Base-by-base conservation (phyloP, 2,329 filamentous ascomycete species). In the Aotearoamyces nothofagi region DNA sequence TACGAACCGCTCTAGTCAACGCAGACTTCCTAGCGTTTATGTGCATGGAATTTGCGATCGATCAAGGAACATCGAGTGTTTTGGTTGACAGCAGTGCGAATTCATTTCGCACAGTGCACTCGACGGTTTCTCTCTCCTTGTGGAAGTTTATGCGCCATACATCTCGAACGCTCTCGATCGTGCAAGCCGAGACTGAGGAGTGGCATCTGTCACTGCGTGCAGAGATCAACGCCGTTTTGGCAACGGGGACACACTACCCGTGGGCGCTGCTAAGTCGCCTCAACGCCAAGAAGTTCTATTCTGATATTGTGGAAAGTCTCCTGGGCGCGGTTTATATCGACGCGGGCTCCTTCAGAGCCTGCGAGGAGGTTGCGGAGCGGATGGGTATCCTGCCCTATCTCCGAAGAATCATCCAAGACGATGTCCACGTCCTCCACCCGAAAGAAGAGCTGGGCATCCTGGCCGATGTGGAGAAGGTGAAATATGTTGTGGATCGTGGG, bases 251-350 rank as follows among this genome's bases (percentile, higher is more conserved):
- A 0, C 50, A 56, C 10, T 92, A 86, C 44, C 90, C 87, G 0
- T 96, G 87, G 87, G 59, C 67, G 2, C 51, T 71, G 0, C 66
- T 96, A 1, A 60, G 71, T 0, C 60, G 66, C 0, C 57, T 92
- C 1, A 60, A 64, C 9, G 63, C 74, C 0, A 69, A 69, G 10
- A 94, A 94, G 46, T 79, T 81, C 50, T 77, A 78, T 51, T 87
- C 78, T 0, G 86, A 94, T 49, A 55, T 94, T 5, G 60, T 94
- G 7, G 87, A 96, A 55, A 69, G 70, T 17, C 49, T 92, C 0
- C 52, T 96, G 0, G 87, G 81, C 0, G 86, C 84, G 0, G 63
- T 94, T 0, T 94, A 79, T 60, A 58, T 93, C 12, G 90, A 96
- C 49, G 79, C 63, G 0, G 77, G 75, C 0, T 78, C 78, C 0